Base-by-base conservation (phyloP, 2,329 filamentous ascomycete species). In the Domatiomyces catenatus region DNA sequence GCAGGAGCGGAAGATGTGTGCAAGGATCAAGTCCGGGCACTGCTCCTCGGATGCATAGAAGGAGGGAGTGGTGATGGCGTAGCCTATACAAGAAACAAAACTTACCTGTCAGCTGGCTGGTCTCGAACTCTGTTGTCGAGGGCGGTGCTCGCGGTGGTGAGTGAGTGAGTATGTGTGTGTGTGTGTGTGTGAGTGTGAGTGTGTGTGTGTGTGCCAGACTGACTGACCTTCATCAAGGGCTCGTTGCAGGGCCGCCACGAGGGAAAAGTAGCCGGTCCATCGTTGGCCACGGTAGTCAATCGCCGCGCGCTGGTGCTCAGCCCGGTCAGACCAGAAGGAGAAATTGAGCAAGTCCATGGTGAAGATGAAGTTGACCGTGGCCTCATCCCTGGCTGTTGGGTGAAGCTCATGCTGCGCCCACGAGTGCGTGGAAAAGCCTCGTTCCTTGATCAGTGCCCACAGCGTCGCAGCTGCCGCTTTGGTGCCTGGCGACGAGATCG, bases 271-370 rank as follows among this genome's bases (percentile, higher is more conserved):
- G 2, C 92, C 92, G 0, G 88, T 95, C 87, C 88, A 96, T 51
- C 69, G 79, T 66, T 79, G 82, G 24, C 80, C 88, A 45, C 76
- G 77, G 66, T 95, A 96, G 51, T 86, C 81, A 43, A 98, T 76
- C 8, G 84, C 77, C 65, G 90, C 98, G 8, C 87, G 75, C 60
- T 90, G 80, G 4, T 80, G 75, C 8, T 84, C 81, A 2, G 66
- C 61, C 52, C 74, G 68, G 48, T 86, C 82, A 12, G 86, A 93
- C 92, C 92, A 98, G 66, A 98, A 98, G 19, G 83, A 93, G 64
- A 96, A 98, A 64, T 98, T 98, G 48, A 98, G 71, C 24, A 98
- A 67, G 64, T 98, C 92, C 87, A 98, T 94, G 18, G 86, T 87
- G 65, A 98, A 96, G 60, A 98, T 90, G 64, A 98, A 96, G 56